Base-by-base conservation (phyloP, 768 basidiomycete genomes). In the Phaeolepiota aurea region DNA sequence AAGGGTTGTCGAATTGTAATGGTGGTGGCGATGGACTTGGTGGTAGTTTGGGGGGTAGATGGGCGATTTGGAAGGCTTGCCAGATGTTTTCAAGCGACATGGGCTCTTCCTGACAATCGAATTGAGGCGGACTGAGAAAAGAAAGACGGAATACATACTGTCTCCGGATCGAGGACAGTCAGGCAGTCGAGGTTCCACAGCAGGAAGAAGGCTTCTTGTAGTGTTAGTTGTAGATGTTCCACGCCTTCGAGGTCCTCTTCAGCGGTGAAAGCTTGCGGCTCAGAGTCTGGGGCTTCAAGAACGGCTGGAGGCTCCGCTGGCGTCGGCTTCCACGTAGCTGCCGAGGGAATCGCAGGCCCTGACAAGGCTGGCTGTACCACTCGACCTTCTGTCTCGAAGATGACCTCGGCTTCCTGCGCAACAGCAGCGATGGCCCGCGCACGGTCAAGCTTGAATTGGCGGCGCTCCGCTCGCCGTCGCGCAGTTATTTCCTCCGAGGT, bases 401-500 rank as follows among this genome's bases (percentile, higher is more conserved):
- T 74, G 1, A 65, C 68, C 53, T 91, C 88, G 4, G 87, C 88
- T 53, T 87, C 82, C 28, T 81, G 81, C 0, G 79, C 82, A 0
- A 86, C 85, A 0, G 75, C 75, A 1, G 88, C 88, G 48, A 96
- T 85, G 2, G 92, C 94, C 42, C 71, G 68, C 19, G 93, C 92
- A 53, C 96, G 80, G 54, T 94, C 90, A 28, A 82, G 69, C 62
- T 99, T 99, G 70, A 94, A 93, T 50, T 91, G 86, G 51, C 82
- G 82, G 25, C 96, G 81, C 50, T 93, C 90, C 20, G 79, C 77
- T 35, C 96, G 72, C 28, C 96, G 82, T 53, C 79, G 79, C 28
- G 86, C 89, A 5, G 91, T 89, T 40, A 96, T 65, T 60, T 98
- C 90, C 55, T 99, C 96, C 1, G 92, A 82, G 0, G 92, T 90